These are phyloP conservation scores for Prillingera fragicola DNA, from an alignment of 1,284 basidiomycete genomes.

Conservation along the genomic window DNA sequence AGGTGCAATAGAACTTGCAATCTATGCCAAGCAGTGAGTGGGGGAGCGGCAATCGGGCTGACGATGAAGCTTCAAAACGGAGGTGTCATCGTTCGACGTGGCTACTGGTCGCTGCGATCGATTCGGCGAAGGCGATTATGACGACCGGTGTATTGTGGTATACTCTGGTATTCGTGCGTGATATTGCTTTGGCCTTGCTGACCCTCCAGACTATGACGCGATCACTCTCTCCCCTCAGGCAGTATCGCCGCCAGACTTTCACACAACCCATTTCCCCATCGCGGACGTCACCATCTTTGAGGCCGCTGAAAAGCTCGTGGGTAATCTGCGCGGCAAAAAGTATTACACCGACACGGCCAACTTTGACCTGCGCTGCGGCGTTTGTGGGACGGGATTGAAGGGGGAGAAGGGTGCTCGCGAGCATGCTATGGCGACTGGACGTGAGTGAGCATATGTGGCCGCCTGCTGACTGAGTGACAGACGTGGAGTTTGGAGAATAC, in stretches of 20 bases:
- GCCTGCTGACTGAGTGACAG: slow-evolving; percentile 20
- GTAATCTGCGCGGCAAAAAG: slow-evolving; percentile 63
- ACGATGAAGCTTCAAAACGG: slow-evolving; percentile 58
- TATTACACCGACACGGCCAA: slow-evolving; percentile 86
- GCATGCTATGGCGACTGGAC: slow-evolving; percentile 80
- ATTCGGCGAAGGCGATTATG: slow-evolving; percentile 59
- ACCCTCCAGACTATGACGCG: slow-evolving; percentile 68
- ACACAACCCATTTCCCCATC: slow-evolving; percentile 74
- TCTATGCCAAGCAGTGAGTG: slow-evolving; percentile 63
- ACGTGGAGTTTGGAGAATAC: slow-evolving; percentile 75
- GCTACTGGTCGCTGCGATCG: slow-evolving; percentile 83
- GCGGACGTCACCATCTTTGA: slow-evolving; percentile 56
- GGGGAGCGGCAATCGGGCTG: neutral
- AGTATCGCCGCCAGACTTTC: slow-evolving; percentile 73
- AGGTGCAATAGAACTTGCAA: slow-evolving; percentile 81
- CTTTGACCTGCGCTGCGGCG: slow-evolving; percentile 65
- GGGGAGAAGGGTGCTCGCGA: slow-evolving; percentile 86
- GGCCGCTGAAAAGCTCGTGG: slow-evolving; percentile 67
- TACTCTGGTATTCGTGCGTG: slow-evolving; percentile 76
- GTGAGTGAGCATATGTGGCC: slow-evolving; percentile 48
- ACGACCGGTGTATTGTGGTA: slow-evolving; percentile 54
- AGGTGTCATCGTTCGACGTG: slow-evolving; percentile 85
- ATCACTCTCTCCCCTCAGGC: slow-evolving; percentile 69
- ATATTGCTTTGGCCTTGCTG: neutral
- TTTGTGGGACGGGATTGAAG: slow-evolving; percentile 61